These are phyloP conservation scores for Fusarium pseudoanthophilum DNA, from an alignment of 2,329 filamentous ascomycete genomes.

Conservation along the genomic window DNA sequence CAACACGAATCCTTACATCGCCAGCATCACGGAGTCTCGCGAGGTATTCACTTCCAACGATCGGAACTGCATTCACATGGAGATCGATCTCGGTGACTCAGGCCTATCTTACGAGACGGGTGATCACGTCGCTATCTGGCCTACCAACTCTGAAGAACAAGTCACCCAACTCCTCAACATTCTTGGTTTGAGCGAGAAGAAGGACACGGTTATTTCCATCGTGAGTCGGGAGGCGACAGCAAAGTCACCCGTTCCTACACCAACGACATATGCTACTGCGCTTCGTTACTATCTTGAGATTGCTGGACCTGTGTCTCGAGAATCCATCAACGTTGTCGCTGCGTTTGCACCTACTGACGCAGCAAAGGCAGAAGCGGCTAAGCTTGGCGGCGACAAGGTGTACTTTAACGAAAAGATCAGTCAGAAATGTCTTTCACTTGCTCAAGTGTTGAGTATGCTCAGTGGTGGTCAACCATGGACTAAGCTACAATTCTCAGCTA, in stretches of 20 bases:
- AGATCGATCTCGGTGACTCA: neutral
- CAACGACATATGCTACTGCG: neutral
- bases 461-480: neutral
- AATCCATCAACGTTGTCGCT: neutral
- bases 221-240: neutral
- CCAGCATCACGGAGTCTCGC: neutral
- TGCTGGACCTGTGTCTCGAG: constrained; percentile 6
- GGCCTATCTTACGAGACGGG: neutral
- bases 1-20: neutral
- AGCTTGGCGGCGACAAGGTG: neutral
- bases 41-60: neutral
- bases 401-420: neutral
- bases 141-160: neutral
- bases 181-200: neutral
- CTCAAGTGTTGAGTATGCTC: neutral
- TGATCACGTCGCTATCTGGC: constrained; percentile 1
- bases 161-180: neutral
- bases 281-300: constrained; percentile 15
- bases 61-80: neutral
- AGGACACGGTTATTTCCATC: neutral
- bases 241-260: constrained; percentile 2
- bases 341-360: neutral
- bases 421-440: neutral
- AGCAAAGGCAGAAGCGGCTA: neutral
- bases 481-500: neutral